Base-by-base conservation (phyloP, 1,284 basidiomycete genomes). In the Cutaneotrichosporon arboriforme region DNA sequence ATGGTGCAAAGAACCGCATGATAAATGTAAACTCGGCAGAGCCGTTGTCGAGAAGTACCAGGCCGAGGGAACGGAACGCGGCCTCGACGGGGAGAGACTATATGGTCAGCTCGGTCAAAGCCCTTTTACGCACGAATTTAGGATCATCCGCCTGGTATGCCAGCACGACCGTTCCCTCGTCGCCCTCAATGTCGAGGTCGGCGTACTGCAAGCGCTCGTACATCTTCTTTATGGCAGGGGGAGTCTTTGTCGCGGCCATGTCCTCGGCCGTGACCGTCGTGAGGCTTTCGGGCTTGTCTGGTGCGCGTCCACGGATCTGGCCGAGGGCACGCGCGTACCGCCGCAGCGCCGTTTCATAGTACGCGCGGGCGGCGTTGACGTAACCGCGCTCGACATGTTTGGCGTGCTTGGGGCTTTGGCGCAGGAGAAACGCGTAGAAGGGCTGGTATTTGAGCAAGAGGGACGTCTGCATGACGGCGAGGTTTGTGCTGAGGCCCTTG, bases 271-370 rank as follows among this genome's bases (percentile, higher is more conserved):
- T 62, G 0, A 71, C 65, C 13, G 62, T 58, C 0, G 66, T 71
- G 17, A 76, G 65, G 17, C 70, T 56, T 8, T 71, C 74, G 4
- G 65, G 60, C 41, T 65, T 68, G 43, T 75, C 73, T 9, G 58
- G 51, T 14, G 67, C 67, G 23, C 75, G 63, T 46, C 87, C 85
- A 79, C 87, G 87, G 43, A 96, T 81, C 73, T 80, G 83, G 21
- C 84, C 82, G 42, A 97, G 77, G 63, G 85, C 86, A 31, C 96
- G 80, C 23, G 85, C 81, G 70, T 98, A 99, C 45, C 96, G 79
- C 54, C 96, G 78, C 68, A 98, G 93, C 0, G 87, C 90, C 15
- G 96, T 97, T 75, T 99, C 96, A 60, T 92, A 97, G 71, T 97
- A 99, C 17, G 90, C 82, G 18, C 92, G 82, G 4, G 89, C 87